phyloP scores from a whole-genome alignment of 306 rosid species.

The Prosopis cineraria region DNA sequence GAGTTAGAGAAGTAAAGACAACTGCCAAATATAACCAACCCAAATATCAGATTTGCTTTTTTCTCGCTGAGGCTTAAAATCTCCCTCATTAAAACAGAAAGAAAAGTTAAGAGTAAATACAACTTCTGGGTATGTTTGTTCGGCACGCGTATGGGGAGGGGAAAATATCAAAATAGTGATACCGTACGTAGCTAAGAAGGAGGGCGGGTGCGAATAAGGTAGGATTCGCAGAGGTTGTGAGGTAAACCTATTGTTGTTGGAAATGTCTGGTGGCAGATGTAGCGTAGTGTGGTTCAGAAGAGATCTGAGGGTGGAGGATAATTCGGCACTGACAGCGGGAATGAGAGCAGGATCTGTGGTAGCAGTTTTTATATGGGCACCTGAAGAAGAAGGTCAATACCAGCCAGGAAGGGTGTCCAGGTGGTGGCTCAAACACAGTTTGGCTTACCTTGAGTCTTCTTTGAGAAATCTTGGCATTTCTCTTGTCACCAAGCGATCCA shows the following conservation, averaged over 20 bases:
- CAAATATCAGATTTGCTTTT: slow-evolving; percentile 35
- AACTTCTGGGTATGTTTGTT: slow-evolving; percentile 14
- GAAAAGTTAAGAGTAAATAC: slow-evolving; percentile 39
- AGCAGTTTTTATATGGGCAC: slow-evolving; percentile 94
- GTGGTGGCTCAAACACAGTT: slow-evolving; percentile 97
- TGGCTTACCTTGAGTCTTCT: slow-evolving; percentile 85
- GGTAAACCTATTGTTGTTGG: slow-evolving; percentile 24
- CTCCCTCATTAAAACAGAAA: slow-evolving; percentile 33
- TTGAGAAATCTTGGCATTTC: slow-evolving; percentile 77
- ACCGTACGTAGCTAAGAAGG: slow-evolving; percentile 36
- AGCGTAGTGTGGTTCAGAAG: slow-evolving; percentile 99
- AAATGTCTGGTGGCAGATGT: slow-evolving; percentile 92
- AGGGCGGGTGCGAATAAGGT: slow-evolving; percentile 18
- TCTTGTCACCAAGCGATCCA: slow-evolving; percentile 79
- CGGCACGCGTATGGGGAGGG: slow-evolving; percentile 2
- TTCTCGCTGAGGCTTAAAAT: slow-evolving; percentile 37
- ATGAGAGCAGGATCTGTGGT: slow-evolving; percentile 90
- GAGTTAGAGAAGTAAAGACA: slow-evolving; percentile 11
- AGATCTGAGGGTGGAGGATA: slow-evolving; percentile 97
- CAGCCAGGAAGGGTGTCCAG: slow-evolving; percentile 93
- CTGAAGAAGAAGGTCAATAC: slow-evolving; percentile 92
- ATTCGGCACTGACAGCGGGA: slow-evolving; percentile 90
- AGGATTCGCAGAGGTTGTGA: slow-evolving; percentile 23
- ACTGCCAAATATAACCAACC: slow-evolving; percentile 31
- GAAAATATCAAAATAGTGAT: slow-evolving; percentile 36